Evolutionary conservation across 2,329 filamentous ascomycete genomes (phyloP).

Genomic region (Claviceps quebecensis): DNA sequence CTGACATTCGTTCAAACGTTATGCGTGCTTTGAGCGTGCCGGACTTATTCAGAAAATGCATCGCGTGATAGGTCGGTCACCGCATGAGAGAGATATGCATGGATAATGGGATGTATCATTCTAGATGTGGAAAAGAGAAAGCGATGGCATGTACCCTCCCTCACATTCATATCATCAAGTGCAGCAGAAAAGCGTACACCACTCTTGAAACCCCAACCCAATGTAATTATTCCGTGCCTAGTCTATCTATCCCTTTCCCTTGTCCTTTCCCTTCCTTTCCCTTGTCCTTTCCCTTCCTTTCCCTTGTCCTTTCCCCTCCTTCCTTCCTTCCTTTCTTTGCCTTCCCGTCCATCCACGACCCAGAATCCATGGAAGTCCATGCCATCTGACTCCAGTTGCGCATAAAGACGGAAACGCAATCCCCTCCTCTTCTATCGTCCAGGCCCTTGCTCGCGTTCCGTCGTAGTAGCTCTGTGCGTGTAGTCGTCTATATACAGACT

Average conservation of each 20-base stretch:
- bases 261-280: slow-evolving; percentile 8
- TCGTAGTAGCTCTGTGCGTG: neutral
- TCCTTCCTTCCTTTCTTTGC: neutral
- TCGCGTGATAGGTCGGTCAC: too few relatives aligned
- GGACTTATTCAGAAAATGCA: too few relatives aligned
- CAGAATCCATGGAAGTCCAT: too few relatives aligned
- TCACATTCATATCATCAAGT: too few relatives aligned
- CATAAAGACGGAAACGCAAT: neutral
- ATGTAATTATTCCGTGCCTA: slow-evolving; percentile 5
- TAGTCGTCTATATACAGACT: neutral
- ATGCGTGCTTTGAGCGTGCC: too few relatives aligned
- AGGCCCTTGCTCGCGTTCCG: neutral
- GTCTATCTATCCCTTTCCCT: slow-evolving; percentile 11
- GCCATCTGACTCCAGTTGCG: neutral
- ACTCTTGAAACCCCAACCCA: neutral
- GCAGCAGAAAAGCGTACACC: neutral
- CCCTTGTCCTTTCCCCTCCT: neutral
- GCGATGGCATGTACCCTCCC: too few relatives aligned
- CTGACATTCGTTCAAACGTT: too few relatives aligned
- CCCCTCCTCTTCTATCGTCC: neutral
- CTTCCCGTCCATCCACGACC: too few relatives aligned
- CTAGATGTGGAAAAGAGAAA: too few relatives aligned
- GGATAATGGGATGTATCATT: too few relatives aligned
- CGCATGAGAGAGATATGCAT: too few relatives aligned
- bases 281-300: neutral